phyloP scores from a whole-genome alignment of 805 yeast species.

The Zygotorulaspora danielsina region DNA sequence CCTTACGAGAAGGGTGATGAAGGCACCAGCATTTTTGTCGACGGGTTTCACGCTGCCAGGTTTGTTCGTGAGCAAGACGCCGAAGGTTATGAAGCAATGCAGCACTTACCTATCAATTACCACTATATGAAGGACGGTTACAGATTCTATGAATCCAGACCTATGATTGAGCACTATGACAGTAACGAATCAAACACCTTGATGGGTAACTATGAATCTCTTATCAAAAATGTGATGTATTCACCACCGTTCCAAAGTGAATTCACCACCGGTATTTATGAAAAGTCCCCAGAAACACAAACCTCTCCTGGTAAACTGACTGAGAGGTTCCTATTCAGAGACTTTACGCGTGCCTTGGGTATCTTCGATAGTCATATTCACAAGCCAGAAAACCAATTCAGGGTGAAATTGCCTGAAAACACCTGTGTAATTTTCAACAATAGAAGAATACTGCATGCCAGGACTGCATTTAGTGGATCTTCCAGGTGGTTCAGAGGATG shows the following conservation, averaged over 20 bases:
- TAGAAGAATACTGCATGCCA: slow-evolving; percentile 64
- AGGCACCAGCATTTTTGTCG: slow-evolving; percentile 67
- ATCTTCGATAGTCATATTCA: slow-evolving; percentile 57
- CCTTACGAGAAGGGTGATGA: slow-evolving; percentile 45
- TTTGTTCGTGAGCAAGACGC: slow-evolving; percentile 54
- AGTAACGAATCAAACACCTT: slow-evolving; percentile 33
- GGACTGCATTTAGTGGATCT: slow-evolving; percentile 48
- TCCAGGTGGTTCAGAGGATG: slow-evolving; percentile 73
- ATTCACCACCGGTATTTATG: slow-evolving; percentile 52
- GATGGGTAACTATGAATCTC: slow-evolving; percentile 28
- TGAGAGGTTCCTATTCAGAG: slow-evolving; percentile 44
- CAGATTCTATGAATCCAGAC: slow-evolving; percentile 58
- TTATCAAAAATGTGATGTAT: slow-evolving; percentile 59
- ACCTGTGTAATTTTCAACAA: slow-evolving; percentile 67
- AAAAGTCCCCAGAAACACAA: slow-evolving; percentile 26
- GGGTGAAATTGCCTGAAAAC: slow-evolving; percentile 52
- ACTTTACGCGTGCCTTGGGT: slow-evolving; percentile 54
- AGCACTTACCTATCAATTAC: slow-evolving; percentile 60
- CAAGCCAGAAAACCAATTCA: slow-evolving; percentile 50
- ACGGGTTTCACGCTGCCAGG: slow-evolving; percentile 61
- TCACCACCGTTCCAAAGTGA: slow-evolving; percentile 86
- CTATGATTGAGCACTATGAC: slow-evolving; percentile 56
- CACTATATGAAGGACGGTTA: slow-evolving; percentile 61
- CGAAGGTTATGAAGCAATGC: slow-evolving; percentile 58
- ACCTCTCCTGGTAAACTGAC: slow-evolving; percentile 39